Base-by-base conservation (phyloP, 1,284 basidiomycete genomes). In the Malassezia caprae region DNA sequence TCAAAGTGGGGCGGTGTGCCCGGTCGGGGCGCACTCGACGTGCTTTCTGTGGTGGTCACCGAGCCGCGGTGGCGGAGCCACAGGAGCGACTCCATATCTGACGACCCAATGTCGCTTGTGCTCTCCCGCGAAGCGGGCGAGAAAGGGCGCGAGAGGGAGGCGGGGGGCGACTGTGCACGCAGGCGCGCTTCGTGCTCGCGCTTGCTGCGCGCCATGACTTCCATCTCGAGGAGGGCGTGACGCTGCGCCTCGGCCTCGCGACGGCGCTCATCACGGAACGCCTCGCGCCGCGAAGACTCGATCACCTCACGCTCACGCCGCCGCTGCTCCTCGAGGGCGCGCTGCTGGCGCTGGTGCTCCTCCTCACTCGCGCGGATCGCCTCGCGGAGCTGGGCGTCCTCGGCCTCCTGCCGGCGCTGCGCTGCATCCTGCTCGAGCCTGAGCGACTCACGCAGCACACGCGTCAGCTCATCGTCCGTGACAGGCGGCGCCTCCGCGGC, bases 341-440 rank as follows among this genome's bases (percentile, higher is more conserved):
- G 48, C 31, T 32, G 49, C 23, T 51, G 39, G 13, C 27, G 43
- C 39, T 27, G 24, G 8, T 45, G 48, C n/a, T 56, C 54, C 11
- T 21, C 43, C 17, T 40, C 28, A 19, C 48, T 51, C 2, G 50
- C 55, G n/a, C 49, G 41, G 10, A 57, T 19, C 47, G 52, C 50
- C 11, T 21, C 47, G 43, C 42, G 43, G 30, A 58, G 42, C 21
- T 24, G 60, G 37, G 34, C 50, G n/a, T 50, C 44, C 61, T 45
- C 60, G 43, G 35, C 46, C 37, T 40, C 41, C 48, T 21, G 40
- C 40, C 15, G 63, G 73, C 23, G 60, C 76, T 44, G 65, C 73
- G 11, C 75, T 73, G 3, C 71, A 76, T 44, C 66, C 72, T 12
- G 75, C 75, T 6, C 69, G 62, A 8, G 72, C 73, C 34, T 67